A percentile compares a stretch with the other conserved stretches of the same genome.
phyloP scores from a whole-genome alignment of 495 filamentous ascomycete genomes.

The Entonaema liquescens region DNA sequence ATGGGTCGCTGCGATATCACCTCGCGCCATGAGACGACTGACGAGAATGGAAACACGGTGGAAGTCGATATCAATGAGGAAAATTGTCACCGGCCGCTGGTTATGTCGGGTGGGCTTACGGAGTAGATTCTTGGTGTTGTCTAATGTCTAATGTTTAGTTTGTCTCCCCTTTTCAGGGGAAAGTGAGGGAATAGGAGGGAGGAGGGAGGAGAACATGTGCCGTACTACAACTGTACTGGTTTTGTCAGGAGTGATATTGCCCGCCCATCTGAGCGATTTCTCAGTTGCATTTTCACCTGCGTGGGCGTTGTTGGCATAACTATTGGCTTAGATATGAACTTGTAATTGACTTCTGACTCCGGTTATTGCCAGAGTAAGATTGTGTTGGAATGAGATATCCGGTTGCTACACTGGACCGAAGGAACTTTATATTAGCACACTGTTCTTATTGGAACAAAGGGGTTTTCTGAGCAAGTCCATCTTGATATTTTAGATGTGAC shows the following conservation, averaged over 20 bases:
- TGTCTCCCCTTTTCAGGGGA: neutral
- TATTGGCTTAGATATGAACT: neutral
- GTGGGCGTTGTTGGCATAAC: neutral
- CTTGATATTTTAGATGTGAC: neutral
- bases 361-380: neutral
- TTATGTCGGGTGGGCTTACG: constrained; percentile 6
- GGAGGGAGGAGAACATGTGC: neutral
- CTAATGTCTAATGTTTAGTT: neutral
- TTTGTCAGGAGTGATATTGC: neutral
- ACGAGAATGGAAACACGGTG: neutral
- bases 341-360: neutral
- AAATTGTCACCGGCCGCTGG: neutral
- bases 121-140: neutral
- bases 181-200: neutral
- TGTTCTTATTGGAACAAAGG: neutral
- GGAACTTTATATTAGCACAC: neutral
- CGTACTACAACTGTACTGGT: neutral
- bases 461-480: neutral
- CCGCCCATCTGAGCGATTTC: neutral
- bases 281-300: neutral
- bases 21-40: neutral
- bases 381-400: neutral
- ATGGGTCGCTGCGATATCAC: neutral
- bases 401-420: neutral
- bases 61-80: neutral